phyloP scores from a whole-genome alignment of 129 eudicot species.

The Pseudognaphalium luteoalbum region DNA sequence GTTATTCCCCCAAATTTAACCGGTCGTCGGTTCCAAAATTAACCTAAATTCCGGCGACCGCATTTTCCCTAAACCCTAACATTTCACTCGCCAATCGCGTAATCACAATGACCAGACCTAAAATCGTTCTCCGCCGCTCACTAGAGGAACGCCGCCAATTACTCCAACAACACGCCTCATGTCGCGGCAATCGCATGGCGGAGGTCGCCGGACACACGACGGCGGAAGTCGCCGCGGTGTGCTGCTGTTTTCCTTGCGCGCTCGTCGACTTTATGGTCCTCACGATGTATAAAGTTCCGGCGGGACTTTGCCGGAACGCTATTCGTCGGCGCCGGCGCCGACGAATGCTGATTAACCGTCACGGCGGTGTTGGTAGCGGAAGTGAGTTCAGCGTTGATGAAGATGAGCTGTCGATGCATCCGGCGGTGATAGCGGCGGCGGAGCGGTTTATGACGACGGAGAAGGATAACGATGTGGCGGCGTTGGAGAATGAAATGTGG shows the following conservation, averaged over 20 bases:
- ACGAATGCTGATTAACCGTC: constrained; percentile 22
- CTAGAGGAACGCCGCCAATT: constrained; percentile 37
- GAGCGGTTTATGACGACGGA: constrained; percentile 34
- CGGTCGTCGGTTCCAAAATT: constrained; percentile 5
- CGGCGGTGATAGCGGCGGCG: constrained; percentile 35
- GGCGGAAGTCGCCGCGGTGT: constrained; percentile 74
- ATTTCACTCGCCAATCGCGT: too few relatives aligned
- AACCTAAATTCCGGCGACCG: constrained; percentile 11
- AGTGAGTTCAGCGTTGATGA: background rate
- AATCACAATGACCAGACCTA: constrained; percentile 32
- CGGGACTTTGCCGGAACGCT: constrained; percentile 58
- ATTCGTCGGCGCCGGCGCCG: constrained; percentile 36
- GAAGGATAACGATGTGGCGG: constrained; percentile 45
- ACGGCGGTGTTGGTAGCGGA: constrained; percentile 2
- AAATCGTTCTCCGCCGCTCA: constrained; percentile 25
- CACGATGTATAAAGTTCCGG: constrained; percentile 66
- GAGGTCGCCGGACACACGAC: constrained; percentile 74
- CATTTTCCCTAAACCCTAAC: constrained; percentile 4
- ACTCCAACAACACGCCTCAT: constrained; percentile 13
- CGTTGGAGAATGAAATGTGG: constrained; percentile 87
- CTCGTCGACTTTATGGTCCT: constrained; percentile 44
- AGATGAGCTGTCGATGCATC: constrained; percentile 33
- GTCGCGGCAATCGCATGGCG: constrained; percentile 28
- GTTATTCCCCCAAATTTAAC: background rate
- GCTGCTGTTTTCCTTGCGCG: constrained; percentile 65